Evolutionary conservation across 495 filamentous ascomycete genomes (phyloP).

Genomic region (Daldinia decipiens): DNA sequence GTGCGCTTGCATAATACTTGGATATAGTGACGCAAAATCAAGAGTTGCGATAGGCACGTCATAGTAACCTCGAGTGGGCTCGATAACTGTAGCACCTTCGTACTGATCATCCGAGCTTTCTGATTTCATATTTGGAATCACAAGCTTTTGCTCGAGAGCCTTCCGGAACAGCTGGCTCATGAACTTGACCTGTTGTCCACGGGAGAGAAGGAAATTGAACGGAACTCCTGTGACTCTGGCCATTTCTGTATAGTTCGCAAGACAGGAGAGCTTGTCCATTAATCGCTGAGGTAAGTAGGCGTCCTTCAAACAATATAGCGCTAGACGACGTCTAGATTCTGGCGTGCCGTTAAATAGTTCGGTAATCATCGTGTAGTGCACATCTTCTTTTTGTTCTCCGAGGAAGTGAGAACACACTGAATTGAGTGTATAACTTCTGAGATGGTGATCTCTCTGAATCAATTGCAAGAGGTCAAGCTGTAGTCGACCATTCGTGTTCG

Average conservation of each 20-base stretch:
- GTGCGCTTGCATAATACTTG: slow-evolving; percentile 98
- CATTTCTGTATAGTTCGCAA: slow-evolving; percentile 99
- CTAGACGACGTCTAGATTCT: slow-evolving; percentile 87
- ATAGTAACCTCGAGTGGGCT: slow-evolving; percentile 91
- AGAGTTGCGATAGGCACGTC: slow-evolving; percentile 94
- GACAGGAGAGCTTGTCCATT: slow-evolving; percentile 97
- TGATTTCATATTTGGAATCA: slow-evolving; percentile 83
- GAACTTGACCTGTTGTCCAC: slow-evolving; percentile 97
- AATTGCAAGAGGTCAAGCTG: slow-evolving; percentile 94
- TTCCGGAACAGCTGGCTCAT: slow-evolving; percentile 97
- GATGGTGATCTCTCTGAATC: slow-evolving; percentile 91
- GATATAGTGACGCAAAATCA: slow-evolving; percentile 98
- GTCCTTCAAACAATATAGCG: slow-evolving; percentile 98
- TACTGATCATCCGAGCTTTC: slow-evolving; percentile 83
- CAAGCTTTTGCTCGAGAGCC: slow-evolving; percentile 87
- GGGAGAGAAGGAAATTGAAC: slow-evolving; percentile 91
- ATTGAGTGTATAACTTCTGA: slow-evolving; percentile 97
- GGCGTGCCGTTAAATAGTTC: slow-evolving; percentile 95
- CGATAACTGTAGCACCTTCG: slow-evolving; percentile 97
- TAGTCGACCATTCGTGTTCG: slow-evolving; percentile 92
- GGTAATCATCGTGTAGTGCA: slow-evolving; percentile 99
- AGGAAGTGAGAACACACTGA: slow-evolving; percentile 97
- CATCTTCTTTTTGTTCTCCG: slow-evolving; percentile 98
- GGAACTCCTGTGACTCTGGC: slow-evolving; percentile 98
- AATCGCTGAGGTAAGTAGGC: slow-evolving; percentile 93